Base-by-base conservation (phyloP, 495 filamentous ascomycete species). In the Diplogelasinospora grovesii region DNA sequence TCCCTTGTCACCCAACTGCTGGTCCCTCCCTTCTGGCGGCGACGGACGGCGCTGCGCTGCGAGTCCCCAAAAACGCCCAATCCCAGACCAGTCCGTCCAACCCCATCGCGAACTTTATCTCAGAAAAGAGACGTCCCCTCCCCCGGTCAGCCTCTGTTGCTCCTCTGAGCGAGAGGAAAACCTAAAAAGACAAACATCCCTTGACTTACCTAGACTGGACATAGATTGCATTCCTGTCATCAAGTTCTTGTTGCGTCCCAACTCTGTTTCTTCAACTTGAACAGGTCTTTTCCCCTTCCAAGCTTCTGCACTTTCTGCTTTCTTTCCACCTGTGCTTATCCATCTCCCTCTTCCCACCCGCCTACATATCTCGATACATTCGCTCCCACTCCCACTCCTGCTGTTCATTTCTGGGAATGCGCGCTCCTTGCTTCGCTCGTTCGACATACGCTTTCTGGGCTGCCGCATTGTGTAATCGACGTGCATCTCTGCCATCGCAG, bases 51-150 rank as follows among this genome's bases (percentile, higher is more conserved):
- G n/a, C n/a, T n/a, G n/a, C n/a, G n/a, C n/a, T n/a, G 4, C 21
- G 39, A 28, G 22, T 10, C 29, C 21, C 34, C 29, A 21, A 22
- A 13, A 24, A 27, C 44, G 29, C 21, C 36, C 22, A 29, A n/a
- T 18, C 8, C 35, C 26, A 45, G 25, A 10, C 33, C 33, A 45
- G 34, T 39, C 52, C 46, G 52, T 46, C 45, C 48, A 27, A 29
- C 39, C 52, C 37, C 39, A 38, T 47, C 46, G 26, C 42, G 13
- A 49, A 43, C 45, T 22, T 39, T 46, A 38, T 47, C 49, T 43
- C 46, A 48, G 23, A 46, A 51, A 52, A 38, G 44, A 31, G 25
- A 41, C 36, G n/a, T 35, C 46, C 53, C 45, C 49, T 48, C 49
- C 39, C 33, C 27, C 46, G 35, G 18, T 33, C 33, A 36, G 14